Base-by-base conservation (phyloP, 139 green algal species). In the Tetraselmis striata region DNA sequence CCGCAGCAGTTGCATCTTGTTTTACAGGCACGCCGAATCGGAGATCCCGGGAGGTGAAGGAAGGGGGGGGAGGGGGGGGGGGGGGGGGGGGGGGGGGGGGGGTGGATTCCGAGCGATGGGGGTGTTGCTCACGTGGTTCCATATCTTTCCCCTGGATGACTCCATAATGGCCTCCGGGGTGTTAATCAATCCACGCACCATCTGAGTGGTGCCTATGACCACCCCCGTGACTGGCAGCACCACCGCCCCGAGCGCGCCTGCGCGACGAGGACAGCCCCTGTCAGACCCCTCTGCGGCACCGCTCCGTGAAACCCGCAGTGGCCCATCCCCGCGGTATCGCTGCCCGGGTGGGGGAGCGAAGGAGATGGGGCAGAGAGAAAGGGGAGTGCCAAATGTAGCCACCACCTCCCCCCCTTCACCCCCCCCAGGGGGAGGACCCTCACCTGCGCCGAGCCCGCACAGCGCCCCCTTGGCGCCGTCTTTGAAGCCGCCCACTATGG, bases 221-320 rank as follows among this genome's bases (percentile, higher is more conserved):
- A 93, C 87, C 29, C 95, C 95, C 23, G 90, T 88, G 1, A 97
- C 90, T 27, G 94, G 95, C 32, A 98, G 86, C 0, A 94, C 82
- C 22, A 97, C 93, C 1, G 90, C 94, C 0, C 92, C 92, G 2
- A 88, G 87, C 0, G 97, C 76, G 5, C 94, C 94, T 28, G 30
- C 30, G 24, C 77, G 74, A 0, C 31, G 25, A 81, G 1, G 26
- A 29, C 75, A 78, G 75, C n/a, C 25, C 75, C 2, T n/a, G 76
- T 2, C 45, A 32, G 27, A 5, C n/a, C 27, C 28, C 28, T n/a
- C n/a, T n/a, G n/a, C n/a, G n/a, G n/a, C n/a, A n/a, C n/a, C n/a
- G n/a, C n/a, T n/a, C n/a, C n/a, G n/a, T n/a, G n/a, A n/a, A n/a
- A n/a, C n/a, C n/a, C n/a, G n/a, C n/a, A n/a, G n/a, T n/a, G n/a